These are phyloP conservation scores for Extremus antarcticus DNA, from an alignment of 495 filamentous ascomycete species.

Conservation along the genomic window DNA sequence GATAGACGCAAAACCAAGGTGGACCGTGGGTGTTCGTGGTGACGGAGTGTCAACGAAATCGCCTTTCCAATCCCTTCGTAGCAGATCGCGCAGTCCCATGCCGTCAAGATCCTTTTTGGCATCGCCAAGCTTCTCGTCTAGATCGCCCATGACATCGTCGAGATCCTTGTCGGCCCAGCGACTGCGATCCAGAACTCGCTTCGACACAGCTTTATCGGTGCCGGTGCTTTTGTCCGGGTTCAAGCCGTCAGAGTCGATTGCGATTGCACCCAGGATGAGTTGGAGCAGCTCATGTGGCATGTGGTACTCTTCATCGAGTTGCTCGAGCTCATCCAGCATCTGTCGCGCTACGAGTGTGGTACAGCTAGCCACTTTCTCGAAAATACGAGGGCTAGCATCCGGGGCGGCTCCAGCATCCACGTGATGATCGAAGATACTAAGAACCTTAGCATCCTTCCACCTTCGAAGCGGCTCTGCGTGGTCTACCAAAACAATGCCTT, in stretches of 20 bases:
- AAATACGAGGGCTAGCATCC: conserved; percentile 20
- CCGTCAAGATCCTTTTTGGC: conserved; percentile 20
- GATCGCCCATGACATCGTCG: conserved; percentile 18
- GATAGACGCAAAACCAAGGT: conserved; percentile 22
- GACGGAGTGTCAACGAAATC: conserved; percentile 22
- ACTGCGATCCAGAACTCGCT: conserved; percentile 19
- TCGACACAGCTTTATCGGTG: conserved; percentile 10
- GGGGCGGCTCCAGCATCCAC: conserved; percentile 16
- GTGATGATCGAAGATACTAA: conserved; percentile 25
- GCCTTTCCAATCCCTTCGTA: conserved; percentile 24
- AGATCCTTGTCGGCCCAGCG: conserved; percentile 14
- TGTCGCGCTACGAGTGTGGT: conserved; percentile 21
- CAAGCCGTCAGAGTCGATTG: conserved; percentile 22
- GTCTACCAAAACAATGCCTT: conserved; percentile 22
- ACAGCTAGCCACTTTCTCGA: conserved; percentile 22
- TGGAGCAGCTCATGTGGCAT: conserved; percentile 25
- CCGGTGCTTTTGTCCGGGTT: conserved; percentile 7
- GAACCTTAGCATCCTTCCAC: conserved; percentile 20
- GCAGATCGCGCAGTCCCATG: conserved; percentile 19
- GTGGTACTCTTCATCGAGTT: conserved; percentile 21
- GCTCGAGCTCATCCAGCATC: conserved; percentile 25
- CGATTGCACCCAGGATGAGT: conserved; percentile 23
- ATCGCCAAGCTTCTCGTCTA: conserved; percentile 20
- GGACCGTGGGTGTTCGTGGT: conserved; percentile 18
- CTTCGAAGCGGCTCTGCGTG: conserved; percentile 19